Conservation (phyloP, 352 stramenopile species). For the Globisporangium emineosum region DNA sequence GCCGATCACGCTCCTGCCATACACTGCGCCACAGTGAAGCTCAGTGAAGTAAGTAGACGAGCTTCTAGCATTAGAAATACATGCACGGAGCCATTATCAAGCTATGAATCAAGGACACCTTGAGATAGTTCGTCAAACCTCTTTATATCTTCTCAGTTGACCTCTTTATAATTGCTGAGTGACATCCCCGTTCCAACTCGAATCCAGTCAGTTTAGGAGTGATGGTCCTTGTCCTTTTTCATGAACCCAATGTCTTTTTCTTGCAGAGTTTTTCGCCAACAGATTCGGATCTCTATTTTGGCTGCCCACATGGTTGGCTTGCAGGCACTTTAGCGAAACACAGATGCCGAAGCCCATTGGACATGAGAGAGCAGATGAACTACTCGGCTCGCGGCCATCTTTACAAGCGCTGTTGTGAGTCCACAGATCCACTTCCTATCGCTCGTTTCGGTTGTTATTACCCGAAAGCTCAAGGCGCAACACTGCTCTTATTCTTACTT, state of each 20-base stretch:
- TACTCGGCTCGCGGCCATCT: background rate
- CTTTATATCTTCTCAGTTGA: background rate
- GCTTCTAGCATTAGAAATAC: background rate
- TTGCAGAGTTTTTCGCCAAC: background rate
- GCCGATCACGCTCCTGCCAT: conserved; percentile 42
- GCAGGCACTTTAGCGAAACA: too few species aligned
- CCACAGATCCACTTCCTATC: too few species aligned
- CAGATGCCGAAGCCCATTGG: too few species aligned
- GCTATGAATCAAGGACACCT: too few species aligned
- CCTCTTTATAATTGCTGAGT: background rate
- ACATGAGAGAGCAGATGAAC: background rate
- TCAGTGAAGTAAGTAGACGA: background rate
- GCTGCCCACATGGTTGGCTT: background rate
- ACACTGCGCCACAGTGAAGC: conserved; percentile 27
- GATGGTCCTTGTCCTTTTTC: background rate
- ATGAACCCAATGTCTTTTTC: background rate
- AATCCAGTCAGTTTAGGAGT: conserved; percentile 4
- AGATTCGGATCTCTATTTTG: background rate
- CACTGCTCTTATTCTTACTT: background rate
- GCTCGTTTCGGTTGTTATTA: too few species aligned
- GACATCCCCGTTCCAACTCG: background rate
- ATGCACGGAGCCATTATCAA: too few species aligned
- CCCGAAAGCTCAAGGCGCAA: background rate
- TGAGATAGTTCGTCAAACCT: too few species aligned
- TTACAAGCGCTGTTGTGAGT: background rate